Evolutionary conservation across 2,329 filamentous ascomycete genomes (phyloP).

Genomic region (Chrysoporthe cubensis): DNA sequence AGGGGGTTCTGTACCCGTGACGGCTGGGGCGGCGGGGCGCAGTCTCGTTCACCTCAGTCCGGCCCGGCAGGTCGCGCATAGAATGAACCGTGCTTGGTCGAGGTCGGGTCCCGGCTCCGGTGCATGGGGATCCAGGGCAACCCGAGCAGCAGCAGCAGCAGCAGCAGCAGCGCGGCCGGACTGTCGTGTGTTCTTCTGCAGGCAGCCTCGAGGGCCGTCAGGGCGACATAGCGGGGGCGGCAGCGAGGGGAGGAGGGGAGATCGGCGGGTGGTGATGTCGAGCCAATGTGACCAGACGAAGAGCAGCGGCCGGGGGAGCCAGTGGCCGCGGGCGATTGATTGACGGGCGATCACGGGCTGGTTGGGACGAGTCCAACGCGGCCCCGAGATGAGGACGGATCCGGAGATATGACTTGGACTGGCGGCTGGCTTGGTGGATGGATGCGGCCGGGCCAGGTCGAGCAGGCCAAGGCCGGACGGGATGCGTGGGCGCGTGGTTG

Average conservation of each 20-base stretch:
- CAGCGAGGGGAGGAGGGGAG: neutral
- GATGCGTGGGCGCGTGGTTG: no score
- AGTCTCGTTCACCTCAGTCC: neutral
- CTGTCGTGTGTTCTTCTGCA: neutral
- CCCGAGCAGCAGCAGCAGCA: neutral
- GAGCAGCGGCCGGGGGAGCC: neutral
- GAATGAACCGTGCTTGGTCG: neutral
- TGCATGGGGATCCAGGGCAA: neutral
- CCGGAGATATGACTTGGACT: conserved; percentile 7
- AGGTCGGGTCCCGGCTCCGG: neutral
- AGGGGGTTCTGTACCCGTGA: conserved; percentile 5
- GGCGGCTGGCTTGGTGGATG: neutral
- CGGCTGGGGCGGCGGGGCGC: neutral
- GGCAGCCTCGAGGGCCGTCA: neutral
- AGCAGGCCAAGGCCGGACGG: no score
- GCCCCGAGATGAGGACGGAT: neutral
- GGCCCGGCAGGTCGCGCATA: neutral
- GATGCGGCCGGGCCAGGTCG: no score
- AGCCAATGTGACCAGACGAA: neutral
- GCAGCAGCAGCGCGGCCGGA: neutral
- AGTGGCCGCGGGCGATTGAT: neutral
- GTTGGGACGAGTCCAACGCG: neutral
- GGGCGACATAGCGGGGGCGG: conserved; percentile 1
- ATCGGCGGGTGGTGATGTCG: neutral
- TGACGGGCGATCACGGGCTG: neutral